Conservation (phyloP, 2,329 filamentous ascomycete species). For the Teratosphaeria gauchensis region DNA sequence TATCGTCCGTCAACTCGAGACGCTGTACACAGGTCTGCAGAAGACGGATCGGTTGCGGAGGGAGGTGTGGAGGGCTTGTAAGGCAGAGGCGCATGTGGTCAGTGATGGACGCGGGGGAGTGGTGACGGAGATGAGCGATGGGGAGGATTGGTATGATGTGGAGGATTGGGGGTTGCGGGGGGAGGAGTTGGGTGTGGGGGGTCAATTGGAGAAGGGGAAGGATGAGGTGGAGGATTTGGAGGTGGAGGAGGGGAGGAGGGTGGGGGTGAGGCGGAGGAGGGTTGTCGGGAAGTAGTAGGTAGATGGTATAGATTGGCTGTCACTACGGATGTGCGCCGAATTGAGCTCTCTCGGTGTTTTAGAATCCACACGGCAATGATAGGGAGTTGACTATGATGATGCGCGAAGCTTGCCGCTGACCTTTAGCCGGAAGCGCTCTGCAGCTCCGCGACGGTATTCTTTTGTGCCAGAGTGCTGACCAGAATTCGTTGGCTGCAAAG, state of each 20-base stretch:
- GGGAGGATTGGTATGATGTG: constrained; percentile 81
- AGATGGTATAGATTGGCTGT: no score
- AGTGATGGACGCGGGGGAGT: constrained; percentile 19
- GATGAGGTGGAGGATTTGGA: constrained; percentile 63
- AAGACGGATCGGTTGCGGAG: constrained; percentile 62
- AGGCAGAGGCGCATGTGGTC: constrained; percentile 65
- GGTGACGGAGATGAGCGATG: constrained; percentile 64
- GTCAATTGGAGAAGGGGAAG: constrained; percentile 55
- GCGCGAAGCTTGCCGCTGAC: no score
- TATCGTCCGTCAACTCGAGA: constrained; percentile 60
- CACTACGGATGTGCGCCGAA: no score
- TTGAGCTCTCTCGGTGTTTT: no score
- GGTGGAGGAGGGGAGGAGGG: constrained; percentile 38
- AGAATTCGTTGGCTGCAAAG: no score
- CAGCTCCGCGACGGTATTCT: no score
- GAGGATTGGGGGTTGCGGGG: constrained; percentile 60
- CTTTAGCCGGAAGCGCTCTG: no score
- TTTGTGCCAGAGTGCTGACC: no score
- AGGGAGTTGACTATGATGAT: no score
- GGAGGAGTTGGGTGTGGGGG: constrained; percentile 21
- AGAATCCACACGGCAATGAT: no score
- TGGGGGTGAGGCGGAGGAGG: constrained; percentile 33
- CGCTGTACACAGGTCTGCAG: constrained; percentile 60
- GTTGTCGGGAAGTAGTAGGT: constrained; percentile 1
- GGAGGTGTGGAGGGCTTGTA: constrained; percentile 64